Evolutionary conservation across 2,329 filamentous ascomycete genomes (phyloP), one percentile per base, ranked within the genome.

Genomic region (Phaeosphaeria sp.): DNA sequence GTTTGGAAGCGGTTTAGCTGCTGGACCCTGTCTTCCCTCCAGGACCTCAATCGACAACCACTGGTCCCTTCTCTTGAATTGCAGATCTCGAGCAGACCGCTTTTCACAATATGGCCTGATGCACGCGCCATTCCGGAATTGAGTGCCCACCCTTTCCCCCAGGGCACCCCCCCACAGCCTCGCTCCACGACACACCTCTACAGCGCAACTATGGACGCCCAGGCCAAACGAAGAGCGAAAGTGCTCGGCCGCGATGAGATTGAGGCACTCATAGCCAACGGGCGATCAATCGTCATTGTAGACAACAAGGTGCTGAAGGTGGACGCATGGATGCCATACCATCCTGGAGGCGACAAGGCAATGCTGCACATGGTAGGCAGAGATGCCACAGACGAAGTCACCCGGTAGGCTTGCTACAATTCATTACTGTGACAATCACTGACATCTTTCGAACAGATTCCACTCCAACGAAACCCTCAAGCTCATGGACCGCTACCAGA

Each of bases 311-410:
- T 97, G 9, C 79, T 98, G 66, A 97, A 93, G 79, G 88, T 92
- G 30, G 94, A 98, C 77, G 84, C 89, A 40, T 99, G 93, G 92
- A 81, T 96, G 51, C 87, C 87, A 52, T 97, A 91, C 72, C 95
- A 98, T 72, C 95, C 95, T 13, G 95, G 95, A 56, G 95, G 95
- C 67, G 89, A 94, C 69, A 95, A 93, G 79, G 87, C 94, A 53
- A 96, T 99, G 64, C 82, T 87, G 74, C 95, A 99, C 74, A 95
- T 97, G 92, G 87, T 98, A 59, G 93, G 93, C 60, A 87, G 90
- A 78, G 93, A 97, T 86, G 94, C 92, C 50, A 97, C 94, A 11
- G 93, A 97, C 77, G 95, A 98, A 79, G 89, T 98, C 60, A 92
- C 90, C 76, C 91, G 89, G 92, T 97, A 84, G 50, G 89, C 82